Base-by-base conservation (phyloP, 768 basidiomycete genomes). In the Lentinula edodes region DNA sequence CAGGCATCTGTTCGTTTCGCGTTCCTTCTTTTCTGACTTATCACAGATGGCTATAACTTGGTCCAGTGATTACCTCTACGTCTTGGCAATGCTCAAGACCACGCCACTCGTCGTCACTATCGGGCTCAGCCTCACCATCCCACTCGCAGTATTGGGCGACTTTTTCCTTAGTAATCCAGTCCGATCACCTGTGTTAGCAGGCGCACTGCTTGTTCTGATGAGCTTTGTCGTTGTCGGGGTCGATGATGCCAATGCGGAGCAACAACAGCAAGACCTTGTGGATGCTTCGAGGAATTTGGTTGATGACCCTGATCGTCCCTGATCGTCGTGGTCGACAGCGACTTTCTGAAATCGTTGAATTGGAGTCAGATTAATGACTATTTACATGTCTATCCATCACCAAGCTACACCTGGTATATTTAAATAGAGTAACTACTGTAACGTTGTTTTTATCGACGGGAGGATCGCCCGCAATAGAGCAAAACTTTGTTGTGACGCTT, bases 61-160 rank as follows among this genome's bases (percentile, higher is more conserved):
- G 36, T 85, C 83, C 8, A 91, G 90, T 62, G 94, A 97, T 74
- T 96, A 89, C 69, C 70, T 94, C 51, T 93, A 93, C 70, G 86
- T 93, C 34, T 69, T 93, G 18, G 90, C 95, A 2, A 96, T 98
- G 94, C 84, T 99, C 64, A 96, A 95, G 76, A 99, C 96, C 6
- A 95, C 95, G 1, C 95, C 95, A 0, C 76, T 95, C 12, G 92
- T 97, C 18, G 95, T 91, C 16, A 98, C 96, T 0, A 79, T 98
- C 59, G 96, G 96, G 32, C 80, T 98, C 8, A 93, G 90, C 61
- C 81, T 98, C 13, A 97, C 97, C 0, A 97, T 98, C 71, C 96
- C 95, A 5, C 78, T 95, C 56, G 93, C 97, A 6, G 86, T 98
- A 53, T 55, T 90, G 8, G 95, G 95, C 13, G 95, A 97, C 67